phyloP scores from a whole-genome alignment of 306 rosid species.

The Lathyrus oleraceus region DNA sequence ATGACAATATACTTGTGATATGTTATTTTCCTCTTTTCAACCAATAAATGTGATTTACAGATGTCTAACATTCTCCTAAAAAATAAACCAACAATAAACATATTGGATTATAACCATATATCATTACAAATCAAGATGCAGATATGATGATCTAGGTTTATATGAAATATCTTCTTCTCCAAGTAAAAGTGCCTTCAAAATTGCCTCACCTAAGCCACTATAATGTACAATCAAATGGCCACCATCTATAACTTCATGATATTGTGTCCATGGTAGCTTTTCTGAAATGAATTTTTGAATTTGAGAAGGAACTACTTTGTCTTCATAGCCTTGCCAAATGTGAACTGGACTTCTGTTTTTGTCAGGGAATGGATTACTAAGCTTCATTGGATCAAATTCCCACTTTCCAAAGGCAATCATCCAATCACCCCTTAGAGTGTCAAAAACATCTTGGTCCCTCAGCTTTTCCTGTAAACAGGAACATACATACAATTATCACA shows the following conservation, averaged over 20 bases:
- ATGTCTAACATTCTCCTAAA: slow-evolving; percentile 23
- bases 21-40: slow-evolving; percentile 34
- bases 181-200: slow-evolving; percentile 81
- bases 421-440: slow-evolving; percentile 78
- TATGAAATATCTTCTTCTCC: slow-evolving; percentile 66
- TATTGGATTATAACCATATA: slow-evolving; percentile 1
- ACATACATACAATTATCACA: slow-evolving; percentile 35
- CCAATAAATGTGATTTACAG: slow-evolving; percentile 46
- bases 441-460: slow-evolving; percentile 59
- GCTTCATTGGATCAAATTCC: slow-evolving; percentile 81
- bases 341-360: slow-evolving; percentile 58
- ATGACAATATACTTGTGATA: slow-evolving; percentile 34
- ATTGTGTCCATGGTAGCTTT: slow-evolving; percentile 82
- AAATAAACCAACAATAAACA: slow-evolving; percentile 24
- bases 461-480: slow-evolving; percentile 55
- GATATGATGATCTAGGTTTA: slow-evolving; percentile 44
- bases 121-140: slow-evolving; percentile 33
- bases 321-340: slow-evolving; percentile 95
- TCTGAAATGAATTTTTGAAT: slow-evolving; percentile 70
- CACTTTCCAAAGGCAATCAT: slow-evolving; percentile 70
- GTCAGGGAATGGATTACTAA: slow-evolving; percentile 67
- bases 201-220: slow-evolving; percentile 73
- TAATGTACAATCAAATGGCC: slow-evolving; percentile 91
- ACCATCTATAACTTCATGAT: slow-evolving; percentile 90
- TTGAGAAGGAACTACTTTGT: slow-evolving; percentile 81